Evolutionary conservation across 1,284 basidiomycete species (phyloP).

Genomic region (Pascua guehoae): DNA sequence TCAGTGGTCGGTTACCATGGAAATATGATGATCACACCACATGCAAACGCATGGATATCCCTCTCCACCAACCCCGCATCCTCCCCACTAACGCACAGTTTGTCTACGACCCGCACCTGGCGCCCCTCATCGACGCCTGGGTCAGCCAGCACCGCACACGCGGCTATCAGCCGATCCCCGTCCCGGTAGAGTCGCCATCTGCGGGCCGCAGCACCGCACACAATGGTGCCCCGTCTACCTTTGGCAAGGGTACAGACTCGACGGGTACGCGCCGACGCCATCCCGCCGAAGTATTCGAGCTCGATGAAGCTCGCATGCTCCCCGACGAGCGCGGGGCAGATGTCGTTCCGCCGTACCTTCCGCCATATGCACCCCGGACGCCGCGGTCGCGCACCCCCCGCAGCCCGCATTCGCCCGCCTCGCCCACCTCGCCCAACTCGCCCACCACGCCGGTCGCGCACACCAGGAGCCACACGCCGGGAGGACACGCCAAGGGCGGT

Average conservation of each 20-base stretch:
- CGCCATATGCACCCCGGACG: background rate
- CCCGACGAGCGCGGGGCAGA: slow-evolving; percentile 1
- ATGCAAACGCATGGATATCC: background rate
- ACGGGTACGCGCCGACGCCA: slow-evolving; percentile 9
- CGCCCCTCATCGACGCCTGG: slow-evolving; percentile 37
- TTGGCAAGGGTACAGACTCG: background rate
- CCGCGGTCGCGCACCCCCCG: too few relatives aligned
- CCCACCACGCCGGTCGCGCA: too few relatives aligned
- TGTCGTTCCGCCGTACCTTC: background rate
- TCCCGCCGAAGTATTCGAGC: slow-evolving; percentile 13
- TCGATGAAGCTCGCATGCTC: slow-evolving; percentile 11
- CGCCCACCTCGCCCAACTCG: too few relatives aligned
- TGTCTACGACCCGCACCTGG: slow-evolving; percentile 44
- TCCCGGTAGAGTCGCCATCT: background rate
- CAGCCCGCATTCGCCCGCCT: too few relatives aligned
- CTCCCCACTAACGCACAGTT: slow-evolving; percentile 24
- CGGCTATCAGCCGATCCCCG: slow-evolving; percentile 4
- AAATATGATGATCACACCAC: background rate
- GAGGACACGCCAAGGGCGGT: too few relatives aligned
- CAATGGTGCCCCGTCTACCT: background rate
- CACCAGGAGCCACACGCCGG: too few relatives aligned
- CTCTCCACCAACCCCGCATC: background rate
- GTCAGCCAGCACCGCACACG: slow-evolving; percentile 21
- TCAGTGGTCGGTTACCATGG: too few relatives aligned
- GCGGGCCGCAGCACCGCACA: slow-evolving; percentile 9